These are phyloP conservation scores for Fragilaria radians DNA, from an alignment of 108 stramenopile genomes.

Conservation along the genomic window DNA sequence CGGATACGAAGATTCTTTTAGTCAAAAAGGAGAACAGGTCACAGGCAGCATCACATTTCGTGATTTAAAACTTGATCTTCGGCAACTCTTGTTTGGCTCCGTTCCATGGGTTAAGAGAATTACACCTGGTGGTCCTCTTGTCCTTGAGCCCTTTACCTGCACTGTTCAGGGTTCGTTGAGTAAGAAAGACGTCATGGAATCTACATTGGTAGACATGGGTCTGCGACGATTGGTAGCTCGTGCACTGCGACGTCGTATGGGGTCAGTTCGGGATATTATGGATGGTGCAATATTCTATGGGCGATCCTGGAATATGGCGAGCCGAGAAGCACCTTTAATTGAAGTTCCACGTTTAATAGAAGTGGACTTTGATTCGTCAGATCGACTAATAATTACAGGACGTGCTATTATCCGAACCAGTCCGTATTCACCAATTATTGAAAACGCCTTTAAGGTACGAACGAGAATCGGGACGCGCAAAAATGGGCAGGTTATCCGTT, in stretches of 20 bases:
- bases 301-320: constrained; percentile 62
- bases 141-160: constrained; percentile 76
- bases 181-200: constrained; percentile 73
- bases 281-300: constrained; percentile 86
- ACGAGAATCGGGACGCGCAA: constrained; percentile 74
- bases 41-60: constrained; percentile 66
- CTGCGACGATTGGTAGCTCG: constrained; percentile 68
- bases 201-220: constrained; percentile 62
- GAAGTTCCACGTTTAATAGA: constrained; percentile 68
- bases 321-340: constrained; percentile 57
- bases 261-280: constrained; percentile 67
- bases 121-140: constrained; percentile 77
- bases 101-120: constrained; percentile 65
- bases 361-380: constrained; percentile 68
- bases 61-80: constrained; percentile 72
- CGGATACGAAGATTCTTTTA: no score
- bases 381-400: constrained; percentile 77
- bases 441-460: constrained; percentile 78
- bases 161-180: constrained; percentile 75
- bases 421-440: constrained; percentile 53
- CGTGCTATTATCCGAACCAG: constrained; percentile 56
- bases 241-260: constrained; percentile 56
- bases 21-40: constrained; percentile 8
- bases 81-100: constrained; percentile 65
- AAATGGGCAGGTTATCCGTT: constrained; percentile 61